Evolutionary conservation across 441 rosid genomes (phyloP), one percentile per base, ranked within the genome.

Genomic region (Euphorbia celastroides): DNA sequence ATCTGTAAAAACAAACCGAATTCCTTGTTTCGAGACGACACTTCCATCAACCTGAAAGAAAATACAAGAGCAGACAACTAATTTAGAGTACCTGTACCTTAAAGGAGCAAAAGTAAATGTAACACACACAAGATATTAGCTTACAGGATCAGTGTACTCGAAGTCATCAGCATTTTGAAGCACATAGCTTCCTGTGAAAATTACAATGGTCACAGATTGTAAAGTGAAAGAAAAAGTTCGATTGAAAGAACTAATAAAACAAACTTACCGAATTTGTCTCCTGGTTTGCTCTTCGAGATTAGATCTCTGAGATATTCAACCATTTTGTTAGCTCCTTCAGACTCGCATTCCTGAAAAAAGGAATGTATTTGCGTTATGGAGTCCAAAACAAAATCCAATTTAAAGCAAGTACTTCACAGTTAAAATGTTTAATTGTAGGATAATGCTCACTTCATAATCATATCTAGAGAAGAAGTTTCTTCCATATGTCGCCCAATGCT

Each of bases 381-480:
- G 23, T n/a, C 2, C 16, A 68, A 59, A 66, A 55, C 16, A 14
- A 51, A 38, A n/a, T 19, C n/a, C 11, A 41, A 31, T 32, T 12
- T 14, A 42, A 32, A 34, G 9, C 38, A 4, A 34, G 38, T 13
- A 70, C 66, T 36, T 51, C 54, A 46, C 22, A 12, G 23, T 67
- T 31, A 48, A 68, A 62, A 10, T 23, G 27, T 57, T 58, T 36
- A 31, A 54, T 66, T 13, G 52, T 30, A 69, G 52, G 46, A 31
- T 60, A 34, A 55, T 66, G 48, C 90, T 82, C 80, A 87, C 97
- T 82, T 89, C 97, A 71, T 94, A 89, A 68, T 94, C 99, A 74
- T 89, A 91, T 91, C 96, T 85, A 17, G 96, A 91, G 74, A 94
- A 88, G 81, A 86, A 86, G 75, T 89, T 91, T 77, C 99, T 86